Evolutionary conservation across 2,329 filamentous ascomycete genomes (phyloP).

Genomic region (Davidsoniella virescens): DNA sequence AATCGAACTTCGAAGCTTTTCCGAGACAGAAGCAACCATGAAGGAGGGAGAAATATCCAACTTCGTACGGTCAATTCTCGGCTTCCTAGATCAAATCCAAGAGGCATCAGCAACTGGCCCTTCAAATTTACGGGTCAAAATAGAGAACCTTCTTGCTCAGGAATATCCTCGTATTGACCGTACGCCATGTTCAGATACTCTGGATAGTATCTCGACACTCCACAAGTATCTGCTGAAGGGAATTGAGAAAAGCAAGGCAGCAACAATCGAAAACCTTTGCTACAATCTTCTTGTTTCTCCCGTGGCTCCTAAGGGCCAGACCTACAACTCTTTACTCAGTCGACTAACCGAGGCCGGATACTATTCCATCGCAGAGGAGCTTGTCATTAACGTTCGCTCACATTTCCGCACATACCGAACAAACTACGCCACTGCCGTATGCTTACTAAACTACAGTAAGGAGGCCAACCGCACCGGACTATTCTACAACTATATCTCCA

Average conservation of each 20-base stretch:
- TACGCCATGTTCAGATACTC: background rate
- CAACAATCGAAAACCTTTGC: constrained; percentile 30
- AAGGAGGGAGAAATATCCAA: constrained; percentile 8
- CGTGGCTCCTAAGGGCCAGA: constrained; percentile 47
- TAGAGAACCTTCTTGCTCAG: constrained; percentile 8
- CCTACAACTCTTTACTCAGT: constrained; percentile 55
- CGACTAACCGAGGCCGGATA: constrained; percentile 40
- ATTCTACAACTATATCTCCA: constrained; percentile 8
- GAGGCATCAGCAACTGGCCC: background rate
- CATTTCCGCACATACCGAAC: constrained; percentile 10
- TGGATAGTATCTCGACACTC: constrained; percentile 7
- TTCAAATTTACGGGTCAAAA: constrained; percentile 2
- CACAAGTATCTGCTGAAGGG: constrained; percentile 9
- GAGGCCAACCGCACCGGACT: constrained; percentile 10
- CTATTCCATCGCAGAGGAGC: constrained; percentile 33
- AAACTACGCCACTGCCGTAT: constrained; percentile 9
- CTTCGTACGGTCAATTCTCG: constrained; percentile 10
- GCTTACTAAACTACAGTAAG: constrained; percentile 9
- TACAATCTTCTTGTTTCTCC: constrained; percentile 51
- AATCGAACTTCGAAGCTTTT: constrained; percentile 1
- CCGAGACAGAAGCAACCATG: background rate
- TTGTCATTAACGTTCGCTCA: constrained; percentile 18
- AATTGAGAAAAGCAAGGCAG: constrained; percentile 1
- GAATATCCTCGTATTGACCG: constrained; percentile 8
- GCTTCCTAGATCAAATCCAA: constrained; percentile 2